These are phyloP conservation scores for Nothophytophthora sp. DNA, from an alignment of 352 stramenopile species.

Conservation along the genomic window DNA sequence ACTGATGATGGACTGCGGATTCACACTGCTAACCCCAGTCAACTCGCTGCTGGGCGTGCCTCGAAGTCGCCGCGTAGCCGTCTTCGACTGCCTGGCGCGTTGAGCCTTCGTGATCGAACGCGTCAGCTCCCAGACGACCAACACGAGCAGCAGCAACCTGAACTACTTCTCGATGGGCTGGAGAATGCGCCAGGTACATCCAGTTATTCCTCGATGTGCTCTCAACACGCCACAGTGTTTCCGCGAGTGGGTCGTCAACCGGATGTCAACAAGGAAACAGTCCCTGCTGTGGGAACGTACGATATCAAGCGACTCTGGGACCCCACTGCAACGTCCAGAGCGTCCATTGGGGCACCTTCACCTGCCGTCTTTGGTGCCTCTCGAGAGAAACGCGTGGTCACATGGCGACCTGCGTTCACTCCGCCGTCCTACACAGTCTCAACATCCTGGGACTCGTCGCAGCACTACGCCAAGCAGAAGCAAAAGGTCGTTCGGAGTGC, in stretches of 20 bases:
- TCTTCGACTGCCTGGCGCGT: slow-evolving; percentile 11
- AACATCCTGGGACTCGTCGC: slow-evolving; percentile 56
- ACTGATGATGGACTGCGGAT: slow-evolving; percentile 1
- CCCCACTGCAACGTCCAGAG: neutral
- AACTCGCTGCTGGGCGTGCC: neutral
- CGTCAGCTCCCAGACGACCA: slow-evolving; percentile 5
- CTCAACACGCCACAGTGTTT: slow-evolving; percentile 13
- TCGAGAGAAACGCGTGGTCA: slow-evolving; percentile 39
- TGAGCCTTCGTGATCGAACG: neutral
- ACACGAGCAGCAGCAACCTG: slow-evolving; percentile 4
- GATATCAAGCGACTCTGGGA: slow-evolving; percentile 57
- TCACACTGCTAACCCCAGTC: slow-evolving; percentile 3
- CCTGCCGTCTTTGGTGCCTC: slow-evolving; percentile 48
- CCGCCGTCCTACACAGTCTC: slow-evolving; percentile 35
- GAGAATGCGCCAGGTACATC: neutral
- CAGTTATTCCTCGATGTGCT: slow-evolving; percentile 20
- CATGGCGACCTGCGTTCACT: slow-evolving; percentile 45
- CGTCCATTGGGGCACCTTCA: slow-evolving; percentile 21
- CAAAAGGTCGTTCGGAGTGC: slow-evolving; percentile 27
- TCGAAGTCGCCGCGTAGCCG: slow-evolving; percentile 13
- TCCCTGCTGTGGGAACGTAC: slow-evolving; percentile 35
- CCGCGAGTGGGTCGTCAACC: slow-evolving; percentile 11
- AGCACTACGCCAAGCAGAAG: slow-evolving; percentile 62
- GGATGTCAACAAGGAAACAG: neutral
- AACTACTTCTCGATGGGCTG: slow-evolving; percentile 1